These are phyloP conservation scores for Diutina catenulata DNA, from an alignment of 1,139 yeast genomes.

Conservation along the genomic window DNA sequence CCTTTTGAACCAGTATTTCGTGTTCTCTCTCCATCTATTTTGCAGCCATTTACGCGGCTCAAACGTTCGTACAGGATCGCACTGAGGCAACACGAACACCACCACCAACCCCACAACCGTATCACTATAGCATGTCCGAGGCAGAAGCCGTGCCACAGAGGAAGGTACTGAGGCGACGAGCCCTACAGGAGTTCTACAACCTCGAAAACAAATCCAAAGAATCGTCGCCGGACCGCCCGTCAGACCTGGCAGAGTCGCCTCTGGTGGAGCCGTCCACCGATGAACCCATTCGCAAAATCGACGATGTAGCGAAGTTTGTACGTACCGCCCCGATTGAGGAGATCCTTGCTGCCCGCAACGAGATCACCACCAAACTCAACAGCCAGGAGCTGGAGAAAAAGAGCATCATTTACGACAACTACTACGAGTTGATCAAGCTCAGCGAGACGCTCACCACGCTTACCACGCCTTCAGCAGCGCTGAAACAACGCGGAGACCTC, in stretches of 20 bases:
- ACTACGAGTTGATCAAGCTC: constrained; percentile 32
- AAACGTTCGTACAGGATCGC: too few species aligned
- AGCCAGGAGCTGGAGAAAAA: constrained; percentile 33
- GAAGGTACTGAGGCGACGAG: constrained; percentile 2
- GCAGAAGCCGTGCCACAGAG: not conserved
- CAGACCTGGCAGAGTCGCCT: not conserved
- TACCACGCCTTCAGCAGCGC: not conserved
- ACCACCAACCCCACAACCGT: too few species aligned
- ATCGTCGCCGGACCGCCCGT: not conserved
- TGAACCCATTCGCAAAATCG: constrained; percentile 5
- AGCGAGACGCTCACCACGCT: constrained; percentile 19
- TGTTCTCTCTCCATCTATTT: too few species aligned
- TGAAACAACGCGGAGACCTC: not conserved
- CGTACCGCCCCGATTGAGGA: constrained; percentile 17
- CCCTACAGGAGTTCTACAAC: constrained; percentile 2
- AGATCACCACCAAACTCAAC: constrained; percentile 20
- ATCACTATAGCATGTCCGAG: not conserved
- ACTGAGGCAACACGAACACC: too few species aligned
- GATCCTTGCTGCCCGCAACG: constrained; percentile 24
- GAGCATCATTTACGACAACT: constrained; percentile 35
- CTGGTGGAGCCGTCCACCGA: not conserved
- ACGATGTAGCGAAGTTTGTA: constrained; percentile 12
- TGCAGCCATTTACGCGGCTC: too few species aligned
- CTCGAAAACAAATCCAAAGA: constrained; percentile 1
- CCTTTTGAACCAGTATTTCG: too few species aligned